Evolutionary conservation across 106 monocot genomes (phyloP), one percentile per base, ranked within the genome.

Genomic region (Acanthochlamys bracteata): DNA sequence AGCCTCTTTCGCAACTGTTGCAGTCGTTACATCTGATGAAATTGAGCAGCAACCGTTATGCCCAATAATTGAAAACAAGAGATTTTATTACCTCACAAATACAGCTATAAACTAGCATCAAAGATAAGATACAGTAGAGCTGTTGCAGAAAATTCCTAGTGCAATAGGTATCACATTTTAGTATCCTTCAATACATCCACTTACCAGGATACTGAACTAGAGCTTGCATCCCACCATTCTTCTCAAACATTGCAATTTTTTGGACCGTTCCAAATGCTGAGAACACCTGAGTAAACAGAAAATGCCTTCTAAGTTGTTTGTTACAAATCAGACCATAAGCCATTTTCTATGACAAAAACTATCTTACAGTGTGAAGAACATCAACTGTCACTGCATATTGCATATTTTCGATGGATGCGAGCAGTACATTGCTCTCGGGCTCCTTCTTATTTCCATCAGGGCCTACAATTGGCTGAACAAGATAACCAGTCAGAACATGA

Each of bases 231-330:
- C 88, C 88, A 40, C 80, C 88, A 73, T 88, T 88, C 70, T 88
- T 88, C 77, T 88, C 88, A 75, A 88, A 88, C 33, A 88, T 88
- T 41, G 88, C 88, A 78, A 88, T 88, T 71, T 88, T 88, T 56
- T 83, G 83, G 11, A 88, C 88, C 59, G 73, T 59, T 17, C 88
- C 88, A 78, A 80, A 88, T 59, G 88, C 73, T 52, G 88, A 88
- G 68, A 88, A 88, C 20, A 88, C 83, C 88, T 88, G 76, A 19
- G 53, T 33, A 47, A 42, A 4, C n/a, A n/a, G n/a, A 49, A 49
- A 49, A 49, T 49, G 4, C 12, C 12, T 17, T 49, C 49, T 49
- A 14, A 49, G 49, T 14, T 49, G 12, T 49, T 17, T 1, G 60
- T 49, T 33, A 21, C 15, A 66, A 24, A 42, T 4, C 20, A 20